Evolutionary conservation across 1,139 yeast species (phyloP).

Genomic region (Sugiyamaella novakii): DNA sequence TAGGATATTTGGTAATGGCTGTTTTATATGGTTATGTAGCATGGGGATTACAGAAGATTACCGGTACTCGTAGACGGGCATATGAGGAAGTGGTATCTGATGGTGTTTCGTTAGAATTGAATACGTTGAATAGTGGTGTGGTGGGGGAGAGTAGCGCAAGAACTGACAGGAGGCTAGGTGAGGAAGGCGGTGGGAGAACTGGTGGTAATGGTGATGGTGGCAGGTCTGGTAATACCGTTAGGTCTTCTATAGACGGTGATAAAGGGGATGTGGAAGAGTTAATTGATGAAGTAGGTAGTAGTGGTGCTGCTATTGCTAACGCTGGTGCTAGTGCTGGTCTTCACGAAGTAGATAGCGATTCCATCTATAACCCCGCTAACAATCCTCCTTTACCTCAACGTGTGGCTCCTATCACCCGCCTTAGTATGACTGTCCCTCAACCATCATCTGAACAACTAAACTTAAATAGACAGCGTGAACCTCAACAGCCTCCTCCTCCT

Average conservation of each 20-base stretch:
- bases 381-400: too few species aligned
- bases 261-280: too few species aligned
- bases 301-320: not conserved
- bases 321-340: too few species aligned
- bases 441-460: conserved; percentile 1
- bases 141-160: conserved; percentile 17
- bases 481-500: conserved; percentile 20
- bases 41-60: conserved; percentile 45
- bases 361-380: too few species aligned
- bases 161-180: not conserved
- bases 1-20: conserved; percentile 62
- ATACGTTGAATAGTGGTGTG: not conserved
- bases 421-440: conserved; percentile 17
- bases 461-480: conserved; percentile 9
- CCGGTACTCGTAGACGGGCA: conserved; percentile 41
- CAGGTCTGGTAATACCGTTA: not conserved
- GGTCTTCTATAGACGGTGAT: not conserved
- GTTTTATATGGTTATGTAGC: conserved; percentile 53
- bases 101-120: conserved; percentile 2
- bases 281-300: not conserved
- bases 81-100: conserved; percentile 21
- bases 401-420: conserved; percentile 20
- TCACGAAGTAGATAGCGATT: too few species aligned
- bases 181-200: not conserved
- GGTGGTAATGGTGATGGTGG: conserved; percentile 1